Percentiles rank a stretch among this genome's conserved stretches.
phyloP scores from a whole-genome alignment of 73 alveolate species.

The Uronychia setigera region DNA sequence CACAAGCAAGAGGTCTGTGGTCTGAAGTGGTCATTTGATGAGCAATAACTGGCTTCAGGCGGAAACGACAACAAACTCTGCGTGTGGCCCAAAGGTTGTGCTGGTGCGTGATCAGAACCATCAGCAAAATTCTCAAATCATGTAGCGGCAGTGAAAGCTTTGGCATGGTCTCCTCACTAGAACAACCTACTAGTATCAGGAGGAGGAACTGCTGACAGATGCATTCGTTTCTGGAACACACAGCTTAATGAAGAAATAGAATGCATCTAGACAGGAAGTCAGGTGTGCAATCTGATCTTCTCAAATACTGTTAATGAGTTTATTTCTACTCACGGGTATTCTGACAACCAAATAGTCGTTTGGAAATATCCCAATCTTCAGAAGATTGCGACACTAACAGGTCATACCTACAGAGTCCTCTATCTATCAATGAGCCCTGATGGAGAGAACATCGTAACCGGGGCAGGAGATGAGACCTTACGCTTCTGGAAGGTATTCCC shows the following conservation, averaged over 20 bases:
- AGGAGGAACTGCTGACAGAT: constrained; percentile 97
- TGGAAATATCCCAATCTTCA: constrained; percentile 95
- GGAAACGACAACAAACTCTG: constrained; percentile 99
- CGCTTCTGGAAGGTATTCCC: constrained; percentile 99
- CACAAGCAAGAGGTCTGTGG: constrained; percentile 98
- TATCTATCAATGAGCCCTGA: constrained; percentile 95
- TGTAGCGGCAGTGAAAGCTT: constrained; percentile 96
- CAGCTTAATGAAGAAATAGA: constrained; percentile 61
- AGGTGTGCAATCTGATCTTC: constrained; percentile 93
- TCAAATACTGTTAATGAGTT: constrained; percentile 83
- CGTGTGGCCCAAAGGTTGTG: constrained; percentile 86
- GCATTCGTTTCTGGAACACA: constrained; percentile 96
- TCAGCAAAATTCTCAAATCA: constrained; percentile 82
- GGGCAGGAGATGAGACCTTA: constrained; percentile 99
- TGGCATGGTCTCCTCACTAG: constrained; percentile 95
- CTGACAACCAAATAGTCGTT: constrained; percentile 80
- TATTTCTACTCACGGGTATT: constrained; percentile 89
- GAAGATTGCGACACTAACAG: constrained; percentile 95
- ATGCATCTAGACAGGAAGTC: constrained; percentile 85
- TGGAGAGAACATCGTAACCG: constrained; percentile 89
- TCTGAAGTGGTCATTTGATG: constrained; percentile 96
- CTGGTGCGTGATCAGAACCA: constrained; percentile 72
- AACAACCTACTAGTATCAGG: constrained; percentile 90
- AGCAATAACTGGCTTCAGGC: constrained; percentile 97
- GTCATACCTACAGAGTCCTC: constrained; percentile 96